A percentile compares a stretch with the other conserved stretches of the same genome.
phyloP scores from a whole-genome alignment of 495 filamentous ascomycete species.

The Penicillium soppii region DNA sequence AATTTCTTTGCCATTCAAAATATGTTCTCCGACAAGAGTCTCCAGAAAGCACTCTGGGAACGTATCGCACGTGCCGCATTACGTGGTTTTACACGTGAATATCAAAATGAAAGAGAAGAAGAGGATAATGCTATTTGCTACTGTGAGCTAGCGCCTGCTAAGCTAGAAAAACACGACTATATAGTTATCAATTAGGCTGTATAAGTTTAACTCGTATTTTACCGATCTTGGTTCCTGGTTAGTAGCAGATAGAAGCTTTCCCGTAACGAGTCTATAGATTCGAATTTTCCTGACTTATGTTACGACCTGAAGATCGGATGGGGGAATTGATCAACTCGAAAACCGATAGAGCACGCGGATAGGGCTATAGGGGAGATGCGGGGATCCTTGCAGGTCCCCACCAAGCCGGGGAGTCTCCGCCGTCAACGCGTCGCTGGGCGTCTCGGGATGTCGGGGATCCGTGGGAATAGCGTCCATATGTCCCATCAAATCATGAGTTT shows the following conservation, averaged over 20 bases:
- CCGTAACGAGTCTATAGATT: not conserved
- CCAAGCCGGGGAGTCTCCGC: conserved; percentile 12
- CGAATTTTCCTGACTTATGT: not conserved
- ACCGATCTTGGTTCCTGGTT: not conserved
- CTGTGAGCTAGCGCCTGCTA: conserved; percentile 14
- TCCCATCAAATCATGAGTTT: not conserved
- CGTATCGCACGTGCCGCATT: conserved; percentile 11
- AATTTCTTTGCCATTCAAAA: too few relatives aligned
- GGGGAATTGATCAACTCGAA: not conserved
- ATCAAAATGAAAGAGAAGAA: conserved; percentile 11
- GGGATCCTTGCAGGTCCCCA: conserved; percentile 9
- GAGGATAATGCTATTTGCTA: conserved; percentile 12
- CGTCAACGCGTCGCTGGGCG: conserved; percentile 5
- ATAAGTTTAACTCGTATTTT: conserved; percentile 5
- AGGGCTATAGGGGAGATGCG: conserved; percentile 4
- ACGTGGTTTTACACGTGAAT: conserved; percentile 17
- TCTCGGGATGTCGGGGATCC: not conserved
- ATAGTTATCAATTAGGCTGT: conserved; percentile 9
- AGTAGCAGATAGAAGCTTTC: not conserved
- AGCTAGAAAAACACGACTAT: conserved; percentile 12
- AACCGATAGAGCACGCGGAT: conserved; percentile 1
- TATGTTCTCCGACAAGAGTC: not conserved
- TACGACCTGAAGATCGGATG: too few relatives aligned
- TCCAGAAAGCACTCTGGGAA: conserved; percentile 7
- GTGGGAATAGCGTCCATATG: not conserved